Conservation (phyloP, 495 filamentous ascomycete genomes). For the Penicillium crystallinum region DNA sequence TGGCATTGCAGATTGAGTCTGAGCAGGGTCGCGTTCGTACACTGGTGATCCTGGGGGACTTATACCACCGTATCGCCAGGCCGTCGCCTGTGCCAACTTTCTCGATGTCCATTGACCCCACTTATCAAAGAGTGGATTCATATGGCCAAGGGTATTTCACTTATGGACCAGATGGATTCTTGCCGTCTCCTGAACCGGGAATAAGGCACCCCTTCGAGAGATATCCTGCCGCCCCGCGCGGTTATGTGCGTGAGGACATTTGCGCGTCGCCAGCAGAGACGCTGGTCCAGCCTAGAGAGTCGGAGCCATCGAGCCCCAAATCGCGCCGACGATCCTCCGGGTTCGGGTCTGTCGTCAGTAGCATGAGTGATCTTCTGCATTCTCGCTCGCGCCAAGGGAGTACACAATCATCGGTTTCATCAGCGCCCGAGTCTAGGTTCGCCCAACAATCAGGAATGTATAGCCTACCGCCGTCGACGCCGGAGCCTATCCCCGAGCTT, state of each 20-base stretch:
- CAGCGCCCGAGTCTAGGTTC: not conserved
- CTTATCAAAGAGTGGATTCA: not conserved
- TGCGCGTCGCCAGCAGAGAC: not conserved
- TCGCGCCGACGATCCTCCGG: not conserved
- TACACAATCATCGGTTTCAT: not conserved
- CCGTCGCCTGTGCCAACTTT: conserved; percentile 6
- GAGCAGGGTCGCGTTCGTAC: conserved; percentile 22
- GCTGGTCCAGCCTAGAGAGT: not conserved
- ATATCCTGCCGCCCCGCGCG: not conserved
- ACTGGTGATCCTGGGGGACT: conserved; percentile 23
- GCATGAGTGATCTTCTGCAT: not conserved
- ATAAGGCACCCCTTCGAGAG: not conserved
- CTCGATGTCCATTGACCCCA: conserved; percentile 5
- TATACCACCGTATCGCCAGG: conserved; percentile 33
- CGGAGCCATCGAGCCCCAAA: not conserved
- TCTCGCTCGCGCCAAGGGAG: not conserved
- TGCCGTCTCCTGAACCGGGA: not conserved
- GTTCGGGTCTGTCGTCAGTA: not conserved
- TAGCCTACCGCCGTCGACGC: not conserved
- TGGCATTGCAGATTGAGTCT: conserved; percentile 31
- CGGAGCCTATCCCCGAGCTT: not conserved
- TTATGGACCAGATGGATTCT: not conserved
- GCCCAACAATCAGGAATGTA: not conserved
- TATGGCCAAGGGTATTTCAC: not conserved
- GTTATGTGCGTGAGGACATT: not conserved